phyloP scores from a whole-genome alignment of 1,139 yeast genomes.

The Saccharomyces hybrid region DNA sequence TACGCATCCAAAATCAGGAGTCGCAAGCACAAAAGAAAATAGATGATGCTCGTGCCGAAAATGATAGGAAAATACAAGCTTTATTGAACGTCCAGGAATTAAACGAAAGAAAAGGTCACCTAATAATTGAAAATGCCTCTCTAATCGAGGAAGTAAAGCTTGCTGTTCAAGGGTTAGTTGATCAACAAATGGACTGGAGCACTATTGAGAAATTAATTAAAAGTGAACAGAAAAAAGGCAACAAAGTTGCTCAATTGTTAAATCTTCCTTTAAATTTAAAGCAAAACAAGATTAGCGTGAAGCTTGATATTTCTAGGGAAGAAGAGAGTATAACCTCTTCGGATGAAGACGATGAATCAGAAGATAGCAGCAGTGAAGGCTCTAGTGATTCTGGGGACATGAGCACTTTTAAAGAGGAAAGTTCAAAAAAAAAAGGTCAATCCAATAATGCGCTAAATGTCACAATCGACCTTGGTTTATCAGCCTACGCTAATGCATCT shows the following conservation, averaged over 20 bases:
- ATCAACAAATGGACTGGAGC: constrained; percentile 93
- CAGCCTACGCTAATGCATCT: constrained; percentile 91
- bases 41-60: constrained; percentile 67
- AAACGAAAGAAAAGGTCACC: constrained; percentile 63
- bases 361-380: not conserved
- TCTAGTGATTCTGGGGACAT: constrained; percentile 12
- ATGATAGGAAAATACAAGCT: constrained; percentile 61
- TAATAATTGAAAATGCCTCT: constrained; percentile 63
- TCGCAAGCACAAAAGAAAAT: constrained; percentile 65
- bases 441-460: constrained; percentile 39
- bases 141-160: constrained; percentile 64
- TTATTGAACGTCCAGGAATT: constrained; percentile 56
- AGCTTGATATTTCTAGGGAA: constrained; percentile 32
- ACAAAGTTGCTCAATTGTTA: constrained; percentile 55
- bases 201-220: constrained; percentile 72
- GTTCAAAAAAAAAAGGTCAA: constrained; percentile 12
- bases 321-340: constrained; percentile 4
- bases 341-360: constrained; percentile 7
- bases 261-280: constrained; percentile 63
- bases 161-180: constrained; percentile 58
- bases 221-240: constrained; percentile 62
- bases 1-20: constrained; percentile 70
- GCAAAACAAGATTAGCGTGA: constrained; percentile 58
- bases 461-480: constrained; percentile 56
- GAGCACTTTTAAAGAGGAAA: constrained; percentile 9